Conservation (phyloP, 139 green algal species). For the Tetraselmis striata region DNA sequence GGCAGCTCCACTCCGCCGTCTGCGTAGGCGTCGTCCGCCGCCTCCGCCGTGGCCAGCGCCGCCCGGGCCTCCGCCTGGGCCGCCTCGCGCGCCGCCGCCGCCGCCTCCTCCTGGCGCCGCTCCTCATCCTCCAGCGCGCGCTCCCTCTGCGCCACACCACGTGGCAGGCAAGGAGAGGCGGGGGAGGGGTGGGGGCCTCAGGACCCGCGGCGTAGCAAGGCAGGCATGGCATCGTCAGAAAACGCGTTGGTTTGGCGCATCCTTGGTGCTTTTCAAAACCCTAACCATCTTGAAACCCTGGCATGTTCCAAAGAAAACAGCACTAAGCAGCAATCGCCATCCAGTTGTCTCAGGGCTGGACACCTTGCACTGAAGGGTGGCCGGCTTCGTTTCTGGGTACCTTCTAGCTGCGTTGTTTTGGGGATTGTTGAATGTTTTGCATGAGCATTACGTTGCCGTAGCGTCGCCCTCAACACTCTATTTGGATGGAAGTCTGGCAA, state of each 20-base stretch:
- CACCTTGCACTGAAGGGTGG: no score
- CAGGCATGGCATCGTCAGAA: not conserved
- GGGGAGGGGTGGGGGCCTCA: no score
- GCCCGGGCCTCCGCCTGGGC: not conserved
- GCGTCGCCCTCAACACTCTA: no score
- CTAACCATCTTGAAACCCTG: not conserved
- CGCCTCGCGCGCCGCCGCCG: slow-evolving; percentile 15
- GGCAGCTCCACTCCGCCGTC: not conserved
- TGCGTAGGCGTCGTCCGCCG: not conserved
- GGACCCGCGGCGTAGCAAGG: not conserved
- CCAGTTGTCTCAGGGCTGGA: no score
- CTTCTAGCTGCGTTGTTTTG: no score
- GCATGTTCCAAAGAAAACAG: not conserved
- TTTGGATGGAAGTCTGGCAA: no score
- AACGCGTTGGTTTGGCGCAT: no score
- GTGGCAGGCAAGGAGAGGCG: no score
- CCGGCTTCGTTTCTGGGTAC: no score
- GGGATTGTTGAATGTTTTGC: no score
- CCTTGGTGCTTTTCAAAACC: no score
- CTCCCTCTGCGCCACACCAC: slow-evolving; percentile 27
- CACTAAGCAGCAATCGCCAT: not conserved
- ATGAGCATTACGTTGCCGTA: no score
- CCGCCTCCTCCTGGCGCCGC: slow-evolving; percentile 14
- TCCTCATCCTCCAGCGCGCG: slow-evolving; percentile 35
- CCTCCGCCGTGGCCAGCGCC: not conserved